Evolutionary conservation across 805 yeast species (phyloP).

Genomic region (Wickerhamomyces alni): DNA sequence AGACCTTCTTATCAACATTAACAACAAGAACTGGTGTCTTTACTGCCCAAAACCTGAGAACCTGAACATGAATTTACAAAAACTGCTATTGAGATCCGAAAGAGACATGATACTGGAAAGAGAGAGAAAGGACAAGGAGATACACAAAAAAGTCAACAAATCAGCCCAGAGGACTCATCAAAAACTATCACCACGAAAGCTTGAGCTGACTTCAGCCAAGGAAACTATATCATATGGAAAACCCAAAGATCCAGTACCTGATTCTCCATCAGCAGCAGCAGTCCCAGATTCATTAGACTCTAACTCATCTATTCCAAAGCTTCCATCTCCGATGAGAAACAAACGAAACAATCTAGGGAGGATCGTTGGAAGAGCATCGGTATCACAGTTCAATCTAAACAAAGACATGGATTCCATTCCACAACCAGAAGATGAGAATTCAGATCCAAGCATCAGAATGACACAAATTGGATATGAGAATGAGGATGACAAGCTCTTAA

Average conservation of each 20-base stretch:
- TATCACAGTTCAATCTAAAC: constrained; percentile 25
- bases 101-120: background rate
- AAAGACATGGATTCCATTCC: background rate
- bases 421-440: background rate
- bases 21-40: constrained; percentile 49
- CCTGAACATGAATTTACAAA: constrained; percentile 22
- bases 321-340: constrained; percentile 50
- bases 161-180: no score
- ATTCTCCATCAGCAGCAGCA: background rate
- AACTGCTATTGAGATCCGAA: constrained; percentile 6
- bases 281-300: constrained; percentile 3
- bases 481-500: constrained; percentile 9
- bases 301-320: constrained; percentile 24
- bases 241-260: background rate
- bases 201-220: no score
- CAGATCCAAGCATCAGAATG: background rate
- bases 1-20: constrained; percentile 30
- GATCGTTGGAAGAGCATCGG: constrained; percentile 36
- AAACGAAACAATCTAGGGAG: constrained; percentile 38
- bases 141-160: background rate
- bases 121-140: background rate
- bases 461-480: constrained; percentile 17
- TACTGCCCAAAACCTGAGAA: constrained; percentile 37
- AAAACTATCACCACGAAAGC: no score
- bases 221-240: background rate